Evolutionary conservation across 2,329 filamentous ascomycete genomes (phyloP).

Genomic region (Hymenoscyphus occultus): DNA sequence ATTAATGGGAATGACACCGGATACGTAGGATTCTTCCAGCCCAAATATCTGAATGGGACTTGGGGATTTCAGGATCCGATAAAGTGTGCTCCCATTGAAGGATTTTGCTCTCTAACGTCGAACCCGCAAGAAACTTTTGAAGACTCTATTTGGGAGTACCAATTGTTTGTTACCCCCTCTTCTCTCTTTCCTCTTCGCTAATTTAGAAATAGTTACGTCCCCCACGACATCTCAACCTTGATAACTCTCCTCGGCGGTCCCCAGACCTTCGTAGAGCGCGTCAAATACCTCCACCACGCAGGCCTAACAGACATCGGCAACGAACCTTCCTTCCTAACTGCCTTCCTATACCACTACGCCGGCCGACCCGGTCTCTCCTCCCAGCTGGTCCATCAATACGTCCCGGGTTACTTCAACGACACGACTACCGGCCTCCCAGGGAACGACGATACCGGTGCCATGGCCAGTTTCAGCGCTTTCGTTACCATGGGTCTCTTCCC

Average conservation of each 20-base stretch:
- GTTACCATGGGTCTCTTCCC: conserved; percentile 53
- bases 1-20: conserved; percentile 54
- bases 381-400: conserved; percentile 59
- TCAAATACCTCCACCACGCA: conserved; percentile 62
- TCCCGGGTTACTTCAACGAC: conserved; percentile 60
- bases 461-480: conserved; percentile 40
- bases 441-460: conserved; percentile 69
- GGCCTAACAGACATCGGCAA: conserved; percentile 60
- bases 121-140: conserved; percentile 63
- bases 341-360: conserved; percentile 70
- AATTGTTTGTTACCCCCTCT: conserved; percentile 27
- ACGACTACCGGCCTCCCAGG: conserved; percentile 61
- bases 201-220: conserved; percentile 28
- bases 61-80: conserved; percentile 66
- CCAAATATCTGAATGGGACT: conserved; percentile 62
- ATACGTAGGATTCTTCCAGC: conserved; percentile 68
- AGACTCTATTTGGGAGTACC: conserved; percentile 69
- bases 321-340: conserved; percentile 59
- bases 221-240: conserved; percentile 51
- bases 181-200: not conserved
- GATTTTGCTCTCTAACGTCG: conserved; percentile 24
- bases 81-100: conserved; percentile 32
- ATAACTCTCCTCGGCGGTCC: conserved; percentile 60
- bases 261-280: conserved; percentile 53
- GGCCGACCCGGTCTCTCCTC: conserved; percentile 51